Base-by-base conservation (phyloP, 257 asterid species). In the Knoxia roxburghii region DNA sequence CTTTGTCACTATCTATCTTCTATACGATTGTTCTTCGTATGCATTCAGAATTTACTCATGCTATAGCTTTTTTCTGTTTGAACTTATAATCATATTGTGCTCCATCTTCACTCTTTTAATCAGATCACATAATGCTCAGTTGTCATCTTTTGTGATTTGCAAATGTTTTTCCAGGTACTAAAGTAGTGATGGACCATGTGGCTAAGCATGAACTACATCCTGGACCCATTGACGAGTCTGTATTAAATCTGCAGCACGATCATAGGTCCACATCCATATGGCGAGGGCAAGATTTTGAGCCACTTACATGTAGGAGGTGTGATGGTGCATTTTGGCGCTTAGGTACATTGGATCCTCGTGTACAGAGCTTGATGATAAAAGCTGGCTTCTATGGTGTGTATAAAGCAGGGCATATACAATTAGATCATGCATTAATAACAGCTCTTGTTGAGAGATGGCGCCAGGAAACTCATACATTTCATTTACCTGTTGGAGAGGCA, bases 301-400 rank as follows among this genome's bases (percentile, higher is more conserved):
- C 96, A 32, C 80, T 89, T 54, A 83, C 95, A 7, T 87, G 93
- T 74, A 77, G 93, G 74, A 78, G 95, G 55, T 87, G 90, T 41
- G 93, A 89, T 61, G 95, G 95, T 73, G 92, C 88, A 73, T 89
- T 89, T 73, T 89, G 96, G 96, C 88, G 92, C 62, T 74, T 89
- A 78, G 96, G 89, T 45, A 52, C 82, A 50, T 60, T 89, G 41
- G 87, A 85, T 65, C 89, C 90, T 56, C 81, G 88, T 59, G 89
- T 89, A 61, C 92, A 85, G 75, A 71, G 69, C 53, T 77, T 80
- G 81, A 79, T 89, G 88, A 73, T 85, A 67, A 81, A 76, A 76
- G 95, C 89, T 39, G 91, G 95, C 43, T 89, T 89, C 61, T 89
- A 89, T 58, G 96, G 96, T 62, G 96, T 89, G 49, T 86, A 83